A percentile compares a stretch with the other conserved stretches of the same genome.
These are phyloP conservation scores for Apiotrichum gamsii DNA, from an alignment of 1,284 basidiomycete genomes.

Conservation along the genomic window DNA sequence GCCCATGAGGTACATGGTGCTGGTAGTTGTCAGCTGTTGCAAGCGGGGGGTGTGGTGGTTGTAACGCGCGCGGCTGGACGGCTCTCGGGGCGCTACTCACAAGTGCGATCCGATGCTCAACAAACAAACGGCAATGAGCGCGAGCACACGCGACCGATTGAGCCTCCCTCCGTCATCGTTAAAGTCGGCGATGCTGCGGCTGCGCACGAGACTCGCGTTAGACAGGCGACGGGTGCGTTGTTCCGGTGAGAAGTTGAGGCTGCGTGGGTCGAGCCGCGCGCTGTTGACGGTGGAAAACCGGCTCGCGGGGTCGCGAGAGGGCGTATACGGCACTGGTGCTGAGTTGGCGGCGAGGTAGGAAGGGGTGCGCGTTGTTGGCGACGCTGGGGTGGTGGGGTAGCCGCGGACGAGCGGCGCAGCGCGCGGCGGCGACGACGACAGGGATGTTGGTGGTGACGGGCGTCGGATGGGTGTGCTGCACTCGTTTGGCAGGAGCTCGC, in stretches of 20 bases:
- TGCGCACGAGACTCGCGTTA: slow-evolving; percentile 12
- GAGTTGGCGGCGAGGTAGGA: not conserved
- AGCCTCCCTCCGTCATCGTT: not conserved
- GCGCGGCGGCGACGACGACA: not conserved
- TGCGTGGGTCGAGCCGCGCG: no score
- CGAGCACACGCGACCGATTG: slow-evolving; percentile 31
- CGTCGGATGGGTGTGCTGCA: slow-evolving; percentile 4
- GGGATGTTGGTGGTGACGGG: not conserved
- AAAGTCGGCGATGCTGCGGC: slow-evolving; percentile 3
- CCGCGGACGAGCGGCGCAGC: not conserved
- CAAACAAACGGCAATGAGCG: slow-evolving; percentile 65
- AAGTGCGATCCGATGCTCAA: slow-evolving; percentile 69
- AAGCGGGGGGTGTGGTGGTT: no score
- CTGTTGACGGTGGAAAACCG: no score
- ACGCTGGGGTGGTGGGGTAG: not conserved
- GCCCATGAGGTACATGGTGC: slow-evolving; percentile 64
- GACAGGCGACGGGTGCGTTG: slow-evolving; percentile 4
- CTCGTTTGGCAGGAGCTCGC: slow-evolving; percentile 11
- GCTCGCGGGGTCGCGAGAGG: no score
- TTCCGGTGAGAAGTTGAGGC: not conserved
- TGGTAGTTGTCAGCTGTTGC: slow-evolving; percentile 32
- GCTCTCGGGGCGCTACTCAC: slow-evolving; percentile 48
- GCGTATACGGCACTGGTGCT: no score
- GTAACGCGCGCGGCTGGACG: no score
- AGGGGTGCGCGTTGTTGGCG: not conserved